Evolutionary conservation across 208 protist genomes (phyloP).

Genomic region (Lotmaria passim): DNA sequence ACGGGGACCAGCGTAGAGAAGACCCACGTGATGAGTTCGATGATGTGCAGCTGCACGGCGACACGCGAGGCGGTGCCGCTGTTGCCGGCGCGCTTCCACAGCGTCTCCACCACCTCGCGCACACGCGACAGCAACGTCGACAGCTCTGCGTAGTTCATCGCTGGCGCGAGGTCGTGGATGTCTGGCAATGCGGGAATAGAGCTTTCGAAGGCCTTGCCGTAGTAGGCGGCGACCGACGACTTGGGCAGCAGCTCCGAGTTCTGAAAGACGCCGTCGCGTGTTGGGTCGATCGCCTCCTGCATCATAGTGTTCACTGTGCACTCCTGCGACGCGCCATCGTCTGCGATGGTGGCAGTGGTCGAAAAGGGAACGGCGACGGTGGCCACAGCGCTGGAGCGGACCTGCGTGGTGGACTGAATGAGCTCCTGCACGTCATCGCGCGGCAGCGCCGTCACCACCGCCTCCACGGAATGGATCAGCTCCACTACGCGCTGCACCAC

Average conservation of each 20-base stretch:
- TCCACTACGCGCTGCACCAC: constrained; percentile 41
- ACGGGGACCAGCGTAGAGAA: constrained; percentile 67
- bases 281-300: constrained; percentile 17
- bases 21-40: constrained; percentile 73
- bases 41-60: constrained; percentile 78
- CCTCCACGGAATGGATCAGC: constrained; percentile 46
- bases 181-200: constrained; percentile 35
- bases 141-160: constrained; percentile 37
- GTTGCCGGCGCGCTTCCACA: constrained; percentile 62
- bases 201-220: constrained; percentile 41
- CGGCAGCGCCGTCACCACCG: constrained; percentile 45
- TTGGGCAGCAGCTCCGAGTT: constrained; percentile 53
- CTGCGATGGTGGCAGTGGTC: not conserved
- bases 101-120: constrained; percentile 33
- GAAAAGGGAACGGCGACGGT: not conserved
- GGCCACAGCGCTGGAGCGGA: constrained; percentile 16
- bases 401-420: constrained; percentile 17
- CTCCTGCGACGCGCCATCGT: not conserved
- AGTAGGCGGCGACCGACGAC: constrained; percentile 43
- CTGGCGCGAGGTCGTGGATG: constrained; percentile 30
- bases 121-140: constrained; percentile 26
- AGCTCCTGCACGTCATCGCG: constrained; percentile 40
- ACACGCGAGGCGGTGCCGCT: constrained; percentile 72
- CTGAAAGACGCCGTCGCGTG: constrained; percentile 27
- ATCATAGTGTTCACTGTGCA: constrained; percentile 20